A percentile compares a stretch with the other conserved stretches of the same genome.
These are phyloP conservation scores for Rhamnella rubrinervis DNA, from an alignment of 331 rosid genomes.

Conservation along the genomic window DNA sequence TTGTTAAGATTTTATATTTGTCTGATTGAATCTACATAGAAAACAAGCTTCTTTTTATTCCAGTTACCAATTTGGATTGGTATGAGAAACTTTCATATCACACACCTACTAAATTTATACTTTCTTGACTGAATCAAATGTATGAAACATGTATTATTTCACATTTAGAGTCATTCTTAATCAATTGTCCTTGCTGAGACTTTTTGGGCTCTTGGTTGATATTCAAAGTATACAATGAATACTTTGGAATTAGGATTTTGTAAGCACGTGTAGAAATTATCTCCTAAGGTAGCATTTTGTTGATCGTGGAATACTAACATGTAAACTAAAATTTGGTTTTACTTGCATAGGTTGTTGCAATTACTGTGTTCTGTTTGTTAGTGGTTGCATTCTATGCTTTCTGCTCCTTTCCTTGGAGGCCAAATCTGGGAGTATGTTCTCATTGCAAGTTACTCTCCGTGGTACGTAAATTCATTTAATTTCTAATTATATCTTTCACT, in stretches of 20 bases:
- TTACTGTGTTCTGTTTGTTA: conserved; percentile 81
- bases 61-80: too few species aligned
- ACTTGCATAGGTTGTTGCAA: conserved; percentile 76
- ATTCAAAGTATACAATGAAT: background rate
- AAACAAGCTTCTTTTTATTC: too few species aligned
- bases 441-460: conserved; percentile 78
- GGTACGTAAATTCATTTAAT: conserved; percentile 46
- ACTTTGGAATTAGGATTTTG: background rate
- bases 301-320: background rate
- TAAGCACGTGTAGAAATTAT: background rate
- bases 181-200: background rate
- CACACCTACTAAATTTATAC: too few species aligned
- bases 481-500: background rate
- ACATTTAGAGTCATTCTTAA: too few species aligned
- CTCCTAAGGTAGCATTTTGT: background rate
- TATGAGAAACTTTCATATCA: too few species aligned
- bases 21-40: too few species aligned
- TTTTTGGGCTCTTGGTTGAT: background rate
- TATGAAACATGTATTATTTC: too few species aligned
- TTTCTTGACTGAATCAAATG: too few species aligned
- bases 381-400: conserved; percentile 92
- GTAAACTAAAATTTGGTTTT: conserved; percentile 28
- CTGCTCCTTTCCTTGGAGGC: conserved; percentile 90
- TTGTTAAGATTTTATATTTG: too few species aligned
- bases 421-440: conserved; percentile 67